These are phyloP conservation scores for Colletotrichum sp. DNA, from an alignment of 2,329 filamentous ascomycete species.

Conservation along the genomic window DNA sequence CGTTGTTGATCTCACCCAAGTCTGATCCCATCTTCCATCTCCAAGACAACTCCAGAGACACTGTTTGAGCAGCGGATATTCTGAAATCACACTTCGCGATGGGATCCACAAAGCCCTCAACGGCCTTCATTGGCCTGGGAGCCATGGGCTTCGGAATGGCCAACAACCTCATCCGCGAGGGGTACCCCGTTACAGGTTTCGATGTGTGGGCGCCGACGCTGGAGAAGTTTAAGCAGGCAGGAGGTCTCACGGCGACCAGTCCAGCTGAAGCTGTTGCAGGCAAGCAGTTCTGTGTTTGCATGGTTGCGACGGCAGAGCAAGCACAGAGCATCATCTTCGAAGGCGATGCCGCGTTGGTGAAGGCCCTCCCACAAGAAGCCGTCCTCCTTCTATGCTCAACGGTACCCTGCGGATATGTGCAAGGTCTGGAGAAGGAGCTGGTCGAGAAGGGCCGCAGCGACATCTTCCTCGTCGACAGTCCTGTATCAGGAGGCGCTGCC, in stretches of 20 bases:
- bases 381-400: conserved; percentile 59
- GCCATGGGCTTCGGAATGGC: conserved; percentile 88
- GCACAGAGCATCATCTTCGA: conserved; percentile 71
- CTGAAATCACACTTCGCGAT: neutral
- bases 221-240: conserved; percentile 67
- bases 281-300: conserved; percentile 69
- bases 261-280: conserved; percentile 65
- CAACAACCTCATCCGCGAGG: conserved; percentile 71
- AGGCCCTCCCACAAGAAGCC: neutral
- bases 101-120: neutral
- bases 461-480: conserved; percentile 42
- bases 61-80: neutral
- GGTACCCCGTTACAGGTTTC: conserved; percentile 72
- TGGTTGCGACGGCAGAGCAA: conserved; percentile 78
- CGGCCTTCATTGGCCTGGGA: conserved; percentile 72
- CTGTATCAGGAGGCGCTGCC: conserved; percentile 31
- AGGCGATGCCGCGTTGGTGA: conserved; percentile 52
- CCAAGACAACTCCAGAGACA: neutral
- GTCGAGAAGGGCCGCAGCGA: conserved; percentile 61
- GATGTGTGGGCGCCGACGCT: conserved; percentile 74
- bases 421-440: conserved; percentile 63
- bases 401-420: conserved; percentile 70
- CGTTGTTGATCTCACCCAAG: rapidly evolving
- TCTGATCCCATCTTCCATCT: neutral
- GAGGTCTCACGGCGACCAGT: conserved; percentile 64